These are phyloP conservation scores for Aspergillus hancockii DNA, from an alignment of 495 filamentous ascomycete species.

Conservation along the genomic window DNA sequence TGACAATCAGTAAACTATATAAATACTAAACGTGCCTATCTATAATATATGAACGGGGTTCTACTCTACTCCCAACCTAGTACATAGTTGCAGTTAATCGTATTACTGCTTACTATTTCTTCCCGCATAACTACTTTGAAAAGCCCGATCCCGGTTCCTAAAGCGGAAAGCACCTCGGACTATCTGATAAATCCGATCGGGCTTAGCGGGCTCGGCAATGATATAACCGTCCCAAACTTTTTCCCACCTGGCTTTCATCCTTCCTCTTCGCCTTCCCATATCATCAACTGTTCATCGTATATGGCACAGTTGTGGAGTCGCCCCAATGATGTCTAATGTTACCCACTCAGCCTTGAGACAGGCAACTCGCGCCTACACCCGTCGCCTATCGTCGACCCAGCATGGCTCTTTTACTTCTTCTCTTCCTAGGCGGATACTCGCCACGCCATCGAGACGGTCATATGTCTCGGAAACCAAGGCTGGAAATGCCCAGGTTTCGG, in stretches of 20 bases:
- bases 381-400: conserved; percentile 46
- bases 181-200: conserved; percentile 28
- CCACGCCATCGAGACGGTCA: conserved; percentile 48
- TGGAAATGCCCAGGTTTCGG: conserved; percentile 76
- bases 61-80: no score
- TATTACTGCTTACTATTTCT: not conserved
- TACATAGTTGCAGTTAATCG: no score
- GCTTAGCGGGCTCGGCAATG: conserved; percentile 30
- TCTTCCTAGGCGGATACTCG: conserved; percentile 46
- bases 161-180: not conserved
- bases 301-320: conserved; percentile 26
- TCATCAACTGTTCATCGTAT: conserved; percentile 22
- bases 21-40: no score
- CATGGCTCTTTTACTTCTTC: conserved; percentile 43
- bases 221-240: conserved; percentile 32
- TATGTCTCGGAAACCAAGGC: conserved; percentile 87
- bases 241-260: conserved; percentile 16
- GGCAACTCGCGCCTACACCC: conserved; percentile 69
- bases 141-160: not conserved
- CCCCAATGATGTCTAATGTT: conserved; percentile 66
- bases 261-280: conserved; percentile 10
- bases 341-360: conserved; percentile 74
- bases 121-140: not conserved
- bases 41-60: no score
- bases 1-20: no score